Evolutionary conservation across 768 basidiomycete genomes (phyloP), one percentile per base, ranked within the genome.

Genomic region (Pisolithus tinctorius): DNA sequence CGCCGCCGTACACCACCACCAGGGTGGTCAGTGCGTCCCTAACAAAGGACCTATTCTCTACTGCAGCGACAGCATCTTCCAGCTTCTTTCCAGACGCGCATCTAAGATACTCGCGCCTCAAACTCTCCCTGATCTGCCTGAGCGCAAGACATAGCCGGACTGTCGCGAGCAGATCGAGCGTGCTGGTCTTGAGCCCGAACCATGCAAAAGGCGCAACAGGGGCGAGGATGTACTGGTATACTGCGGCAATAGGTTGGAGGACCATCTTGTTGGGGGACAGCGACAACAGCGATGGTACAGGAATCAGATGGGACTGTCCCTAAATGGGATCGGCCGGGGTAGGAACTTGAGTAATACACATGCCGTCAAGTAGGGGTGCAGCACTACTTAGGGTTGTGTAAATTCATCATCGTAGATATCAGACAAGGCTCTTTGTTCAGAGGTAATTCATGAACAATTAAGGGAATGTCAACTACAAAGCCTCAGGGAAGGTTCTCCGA

Each of bases 1-100:
- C 86, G n/a, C 88, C 88, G 8, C 87, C 88, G 60, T 82, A 89
- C 1, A 89, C 86, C 27, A 90, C 81, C 13, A 80, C 67, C 30
- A 86, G 68, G 3, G 82, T 82, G 0, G 84, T 75, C 4, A 75
- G 63, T 16, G 77, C 63, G 56, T 79, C 80, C 59, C 81, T 78
- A 34, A 75, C 72, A 54, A 86, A 82, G 4, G 84, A 83, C 14
- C 69, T 70, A 38, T 71, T 64, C 57, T 83, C 84, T 9, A 74
- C 50, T 4, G 63, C 64, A 7, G 61, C 55, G 4, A 56, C 49
- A 41, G 67, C 69, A 53, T 75, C 72, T 20, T 56, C 62, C 38
- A 11, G 6, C 16, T 23, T 16, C 13, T n/a, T 17, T 7, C 16
- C 45, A 14, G 27, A 53, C 44, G 41, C 41, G 10, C 63, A 71